Conservation (phyloP, 2,329 filamentous ascomycete genomes). For the Diaporthe citri region DNA sequence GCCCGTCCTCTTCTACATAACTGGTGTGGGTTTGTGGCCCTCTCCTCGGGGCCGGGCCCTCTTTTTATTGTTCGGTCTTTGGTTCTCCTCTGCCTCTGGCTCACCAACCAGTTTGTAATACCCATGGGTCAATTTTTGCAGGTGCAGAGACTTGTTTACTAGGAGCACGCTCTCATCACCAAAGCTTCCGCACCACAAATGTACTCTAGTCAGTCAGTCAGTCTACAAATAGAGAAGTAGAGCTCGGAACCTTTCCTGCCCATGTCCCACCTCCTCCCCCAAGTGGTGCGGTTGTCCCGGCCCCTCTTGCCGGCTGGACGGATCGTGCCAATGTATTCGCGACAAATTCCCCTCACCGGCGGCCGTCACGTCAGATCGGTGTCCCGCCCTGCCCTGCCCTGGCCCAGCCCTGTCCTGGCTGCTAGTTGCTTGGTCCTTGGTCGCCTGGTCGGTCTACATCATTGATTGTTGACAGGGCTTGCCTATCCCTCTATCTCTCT, state of each 20-base stretch:
- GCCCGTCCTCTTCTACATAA: slow-evolving; percentile 10
- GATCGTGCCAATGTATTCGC: slow-evolving; percentile 31
- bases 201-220: slow-evolving; percentile 1
- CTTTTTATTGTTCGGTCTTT: background rate
- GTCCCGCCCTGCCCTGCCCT: background rate
- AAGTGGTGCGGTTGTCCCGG: slow-evolving; percentile 17
- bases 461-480: background rate
- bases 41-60: slow-evolving; percentile 21
- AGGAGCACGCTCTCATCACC: background rate
- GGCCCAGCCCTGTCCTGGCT: background rate
- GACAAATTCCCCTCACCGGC: slow-evolving; percentile 28
- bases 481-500: background rate
- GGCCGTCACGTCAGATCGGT: slow-evolving; percentile 18
- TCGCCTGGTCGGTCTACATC: background rate
- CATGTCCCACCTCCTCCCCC: slow-evolving; percentile 21
- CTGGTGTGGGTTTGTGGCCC: background rate
- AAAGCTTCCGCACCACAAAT: slow-evolving; percentile 12
- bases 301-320: slow-evolving; percentile 31
- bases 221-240: background rate
- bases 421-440: background rate
- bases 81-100: background rate
- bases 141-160: background rate
- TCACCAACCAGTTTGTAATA: background rate
- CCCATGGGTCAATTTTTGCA: background rate
- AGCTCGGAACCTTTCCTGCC: slow-evolving; percentile 36